Evolutionary conservation across 1,284 basidiomycete genomes (phyloP).

Genomic region (Athelia psychrophila): DNA sequence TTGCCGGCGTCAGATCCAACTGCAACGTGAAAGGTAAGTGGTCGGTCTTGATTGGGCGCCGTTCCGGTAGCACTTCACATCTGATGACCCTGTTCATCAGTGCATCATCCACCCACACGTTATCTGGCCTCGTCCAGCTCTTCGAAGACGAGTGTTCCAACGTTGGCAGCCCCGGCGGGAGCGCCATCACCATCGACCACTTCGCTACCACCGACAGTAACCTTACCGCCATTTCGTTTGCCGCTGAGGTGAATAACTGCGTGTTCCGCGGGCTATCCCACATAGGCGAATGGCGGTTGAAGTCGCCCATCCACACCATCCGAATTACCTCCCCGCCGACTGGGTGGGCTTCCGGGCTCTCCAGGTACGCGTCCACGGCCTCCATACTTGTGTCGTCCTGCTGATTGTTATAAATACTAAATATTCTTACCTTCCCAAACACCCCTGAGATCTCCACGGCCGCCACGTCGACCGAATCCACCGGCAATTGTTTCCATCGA

Average conservation of each 20-base stretch:
- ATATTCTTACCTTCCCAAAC: constrained; percentile 8
- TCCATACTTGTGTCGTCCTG: constrained; percentile 13
- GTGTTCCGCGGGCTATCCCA: constrained; percentile 24
- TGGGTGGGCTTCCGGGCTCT: neutral
- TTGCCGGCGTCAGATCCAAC: neutral
- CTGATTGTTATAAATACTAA: constrained; percentile 29
- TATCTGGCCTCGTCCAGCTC: constrained; percentile 15
- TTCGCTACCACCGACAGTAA: constrained; percentile 9
- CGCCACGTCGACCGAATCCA: constrained; percentile 19
- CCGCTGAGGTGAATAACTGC: constrained; percentile 9
- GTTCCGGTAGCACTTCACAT: constrained; percentile 8
- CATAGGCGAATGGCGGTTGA: constrained; percentile 31
- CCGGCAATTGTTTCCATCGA: constrained; percentile 13
- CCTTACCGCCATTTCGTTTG: constrained; percentile 7
- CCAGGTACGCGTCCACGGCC: constrained; percentile 5
- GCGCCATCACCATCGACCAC: constrained; percentile 8
- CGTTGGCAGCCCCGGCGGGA: constrained; percentile 13
- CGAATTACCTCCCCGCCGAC: constrained; percentile 2
- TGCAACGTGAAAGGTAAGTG: constrained; percentile 10
- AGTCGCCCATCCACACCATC: constrained; percentile 28
- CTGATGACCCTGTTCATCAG: constrained; percentile 2
- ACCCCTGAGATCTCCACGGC: constrained; percentile 13
- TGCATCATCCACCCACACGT: constrained; percentile 8
- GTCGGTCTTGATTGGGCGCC: constrained; percentile 8
- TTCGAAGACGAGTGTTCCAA: constrained; percentile 4